phyloP scores from a whole-genome alignment of 441 rosid species.

The Pelargonium fulgidum region DNA sequence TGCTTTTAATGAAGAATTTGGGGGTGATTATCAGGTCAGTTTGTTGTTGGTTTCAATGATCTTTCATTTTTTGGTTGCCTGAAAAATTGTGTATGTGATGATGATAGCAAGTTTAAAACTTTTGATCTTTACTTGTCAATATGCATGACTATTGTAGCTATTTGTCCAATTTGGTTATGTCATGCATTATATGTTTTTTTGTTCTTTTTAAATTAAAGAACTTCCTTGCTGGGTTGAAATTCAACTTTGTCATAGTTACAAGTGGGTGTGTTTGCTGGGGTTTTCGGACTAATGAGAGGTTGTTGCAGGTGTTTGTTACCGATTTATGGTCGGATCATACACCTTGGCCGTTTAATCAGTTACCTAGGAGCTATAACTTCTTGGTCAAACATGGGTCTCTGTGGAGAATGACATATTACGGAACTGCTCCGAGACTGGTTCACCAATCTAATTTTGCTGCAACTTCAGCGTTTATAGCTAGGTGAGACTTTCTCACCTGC shows the following conservation, averaged over 20 bases:
- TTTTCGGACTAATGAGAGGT: not conserved
- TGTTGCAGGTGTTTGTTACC: conserved; percentile 77
- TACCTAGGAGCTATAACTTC: conserved; percentile 89
- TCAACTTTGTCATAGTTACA: conserved; percentile 25
- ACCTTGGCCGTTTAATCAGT: conserved; percentile 98
- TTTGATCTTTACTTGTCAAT: no score
- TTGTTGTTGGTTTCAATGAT: not conserved
- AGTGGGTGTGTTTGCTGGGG: not conserved
- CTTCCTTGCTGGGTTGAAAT: not conserved
- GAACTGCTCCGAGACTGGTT: conserved; percentile 70
- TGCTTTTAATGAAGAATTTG: conserved; percentile 69
- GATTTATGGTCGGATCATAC: conserved; percentile 98
- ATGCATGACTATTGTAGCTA: no score
- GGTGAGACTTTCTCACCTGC: no score
- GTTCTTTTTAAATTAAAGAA: no score
- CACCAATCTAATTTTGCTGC: conserved; percentile 96
- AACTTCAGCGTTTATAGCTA: conserved; percentile 82
- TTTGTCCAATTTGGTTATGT: no score
- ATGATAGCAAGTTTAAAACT: no score
- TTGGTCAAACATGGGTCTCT: conserved; percentile 83
- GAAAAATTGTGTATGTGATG: conserved; percentile 1
- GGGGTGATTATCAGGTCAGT: conserved; percentile 80
- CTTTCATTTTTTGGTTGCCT: conserved; percentile 10
- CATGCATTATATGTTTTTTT: no score
- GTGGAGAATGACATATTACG: conserved; percentile 90